Evolutionary conservation across 202 grass and related monocot genomes (phyloP).

Genomic region (Carex sylvatica): DNA sequence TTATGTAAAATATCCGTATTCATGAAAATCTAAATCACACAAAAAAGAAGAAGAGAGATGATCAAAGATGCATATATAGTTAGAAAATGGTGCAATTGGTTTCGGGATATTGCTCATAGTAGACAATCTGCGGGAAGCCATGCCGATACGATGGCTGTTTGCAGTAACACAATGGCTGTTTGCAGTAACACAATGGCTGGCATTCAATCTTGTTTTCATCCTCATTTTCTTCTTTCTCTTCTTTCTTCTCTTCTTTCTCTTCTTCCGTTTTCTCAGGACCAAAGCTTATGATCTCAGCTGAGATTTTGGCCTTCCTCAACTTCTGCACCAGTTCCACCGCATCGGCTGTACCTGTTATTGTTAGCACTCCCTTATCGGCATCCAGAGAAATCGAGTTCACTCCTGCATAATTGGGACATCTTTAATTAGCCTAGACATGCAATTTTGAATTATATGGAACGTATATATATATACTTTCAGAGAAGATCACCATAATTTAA

Average conservation of each 20-base stretch:
- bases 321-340: constrained; percentile 37
- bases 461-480: not conserved
- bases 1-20: not conserved
- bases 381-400: constrained; percentile 61
- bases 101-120: not conserved
- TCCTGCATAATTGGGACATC: constrained; percentile 26
- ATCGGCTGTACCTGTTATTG: constrained; percentile 60
- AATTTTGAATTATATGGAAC: not conserved
- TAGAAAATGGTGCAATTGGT: not conserved
- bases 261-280: constrained; percentile 40
- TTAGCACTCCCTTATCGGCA: constrained; percentile 59
- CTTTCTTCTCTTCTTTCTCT: no score
- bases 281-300: constrained; percentile 40
- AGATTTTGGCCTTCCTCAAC: constrained; percentile 49
- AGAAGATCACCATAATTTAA: not conserved
- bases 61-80: not conserved
- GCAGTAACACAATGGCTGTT: not conserved
- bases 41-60: not conserved
- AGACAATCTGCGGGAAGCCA: not conserved
- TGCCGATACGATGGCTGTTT: no score
- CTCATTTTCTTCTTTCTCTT: no score
- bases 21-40: not conserved
- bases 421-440: not conserved
- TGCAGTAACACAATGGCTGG: not conserved
- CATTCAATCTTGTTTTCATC: no score